Evolutionary conservation across 371 early-diverging fungal species (phyloP), one percentile per base, ranked within the genome.

Genomic region (Phascolomyces articulosus): DNA sequence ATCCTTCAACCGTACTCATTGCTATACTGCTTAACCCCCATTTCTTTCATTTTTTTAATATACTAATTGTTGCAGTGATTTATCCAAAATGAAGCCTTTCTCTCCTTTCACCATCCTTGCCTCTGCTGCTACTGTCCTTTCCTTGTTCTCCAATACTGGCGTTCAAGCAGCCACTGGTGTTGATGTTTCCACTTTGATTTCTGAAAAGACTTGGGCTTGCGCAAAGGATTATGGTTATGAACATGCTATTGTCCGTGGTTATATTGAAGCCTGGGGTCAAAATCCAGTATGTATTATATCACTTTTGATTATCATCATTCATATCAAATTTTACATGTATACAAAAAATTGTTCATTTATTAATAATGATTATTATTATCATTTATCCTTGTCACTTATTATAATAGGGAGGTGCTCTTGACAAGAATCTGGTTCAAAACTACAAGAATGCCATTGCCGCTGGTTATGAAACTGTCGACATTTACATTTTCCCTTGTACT

Each of bases 401-500:
- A 34, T 11, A 31, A 24, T 49, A 69, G 69, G 69, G 69, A 10
- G 69, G 69, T 23, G 40, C 24, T 4, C 21, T 69, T 16, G 69
- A 69, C 34, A n/a, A 21, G 16, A 62, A 64, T 51, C 62, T 65
- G 21, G 20, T 38, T 13, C 20, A 57, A n/a, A 69, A 69, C 62
- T 69, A 69, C 16, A 15, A 41, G 15, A 71, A 71, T 40, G 71
- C 71, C 44, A 58, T 27, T 11, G 60, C 63, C 23, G 71, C 54
- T 55, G 71, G 71, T 20, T 48, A 61, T 13, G 13, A 41, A n/a
- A 34, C 28, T 4, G 55, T 71, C 21, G 67, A 67, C 21, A 23
- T 71, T 23, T 71, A 71, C 63, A 64, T 67, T 64, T 67, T 71
- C 67, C 71, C 71, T 40, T 71, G 71, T 34, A 67, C 71, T 16